These are phyloP conservation scores for Coleophoma cylindrospora DNA, from an alignment of 2,329 filamentous ascomycete genomes.

Conservation along the genomic window DNA sequence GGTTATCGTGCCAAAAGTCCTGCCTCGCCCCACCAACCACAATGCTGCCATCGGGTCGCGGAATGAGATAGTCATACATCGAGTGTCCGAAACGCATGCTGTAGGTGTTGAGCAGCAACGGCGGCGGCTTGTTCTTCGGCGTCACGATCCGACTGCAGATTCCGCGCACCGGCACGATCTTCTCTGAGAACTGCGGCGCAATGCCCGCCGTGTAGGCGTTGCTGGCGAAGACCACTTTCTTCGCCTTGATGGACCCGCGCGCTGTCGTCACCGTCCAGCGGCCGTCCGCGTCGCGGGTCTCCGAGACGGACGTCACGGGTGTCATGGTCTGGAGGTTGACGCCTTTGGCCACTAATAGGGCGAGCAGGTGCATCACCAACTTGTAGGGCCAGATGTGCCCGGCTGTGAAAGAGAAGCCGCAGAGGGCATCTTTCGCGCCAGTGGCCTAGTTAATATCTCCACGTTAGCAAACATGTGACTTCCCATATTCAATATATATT, in stretches of 20 bases:
- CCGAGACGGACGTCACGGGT: slow-evolving; percentile 28
- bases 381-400: slow-evolving; percentile 51
- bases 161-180: slow-evolving; percentile 56
- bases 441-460: slow-evolving; percentile 4
- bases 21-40: slow-evolving; percentile 33
- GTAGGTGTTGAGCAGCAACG: slow-evolving; percentile 26
- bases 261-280: slow-evolving; percentile 45
- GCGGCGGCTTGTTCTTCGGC: slow-evolving; percentile 13
- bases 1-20: slow-evolving; percentile 13
- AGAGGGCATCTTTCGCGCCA: slow-evolving; percentile 11
- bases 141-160: slow-evolving; percentile 26
- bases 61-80: slow-evolving; percentile 41
- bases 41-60: slow-evolving; percentile 20
- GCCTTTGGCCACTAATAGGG: slow-evolving; percentile 32
- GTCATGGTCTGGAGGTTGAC: slow-evolving; percentile 49
- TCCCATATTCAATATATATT: no score
- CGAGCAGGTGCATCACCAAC: slow-evolving; percentile 46
- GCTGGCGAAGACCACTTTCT: slow-evolving; percentile 56
- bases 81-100: slow-evolving; percentile 47
- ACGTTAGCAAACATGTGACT: no score
- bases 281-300: slow-evolving; percentile 13
- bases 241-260: slow-evolving; percentile 47
- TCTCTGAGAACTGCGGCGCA: slow-evolving; percentile 39
- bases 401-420: slow-evolving; percentile 7
- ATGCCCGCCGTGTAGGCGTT: slow-evolving; percentile 63